Evolutionary conservation across 805 yeast species (phyloP), one percentile per base, ranked within the genome.

Genomic region (Tetrapisispora phaffii): DNA sequence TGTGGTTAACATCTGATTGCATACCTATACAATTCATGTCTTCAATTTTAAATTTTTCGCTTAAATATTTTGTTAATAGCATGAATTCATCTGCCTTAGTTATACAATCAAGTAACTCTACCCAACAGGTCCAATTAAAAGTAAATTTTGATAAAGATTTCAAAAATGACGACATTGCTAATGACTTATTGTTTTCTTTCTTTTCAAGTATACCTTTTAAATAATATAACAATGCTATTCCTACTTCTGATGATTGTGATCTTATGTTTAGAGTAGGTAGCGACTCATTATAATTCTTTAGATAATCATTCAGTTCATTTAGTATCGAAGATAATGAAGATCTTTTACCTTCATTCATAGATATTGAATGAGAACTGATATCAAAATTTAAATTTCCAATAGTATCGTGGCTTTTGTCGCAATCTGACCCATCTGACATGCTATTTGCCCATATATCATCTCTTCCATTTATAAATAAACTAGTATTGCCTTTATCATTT

Each of bases 71-170:
- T 57, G 35, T 71, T 50, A 49, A 73, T 56, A 44, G 55, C 52
- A 40, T 67, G 0, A 86, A 82, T 44, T 83, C 85, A 48, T 81
- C 83, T 44, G 79, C 71, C 26, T 77, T 73, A 7, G 75, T 63
- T 24, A 86, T 65, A 44, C 85, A 77, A 4, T 77, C 68, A 12
- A 79, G 67, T 34, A 93, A 68, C 58, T 90, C 97, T 46, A 74
- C 72, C 97, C 97, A 93, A 47, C 93, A 83, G 44, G 89, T 76
- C 98, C 98, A 93, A 61, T 90, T 90, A 61, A 73, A 84, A 0
- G 97, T 95, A 54, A 81, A 87, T 24, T 72, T 42, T 21, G 73
- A 67, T 13, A 90, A 58, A 1, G 96, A 82, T 39, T 71, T 71
- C 26, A 79, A 68, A 28, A 89, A 71, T 38, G 69, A 68, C 21